phyloP scores from a whole-genome alignment of 257 asterid species.

The Solanum clarkiae region DNA sequence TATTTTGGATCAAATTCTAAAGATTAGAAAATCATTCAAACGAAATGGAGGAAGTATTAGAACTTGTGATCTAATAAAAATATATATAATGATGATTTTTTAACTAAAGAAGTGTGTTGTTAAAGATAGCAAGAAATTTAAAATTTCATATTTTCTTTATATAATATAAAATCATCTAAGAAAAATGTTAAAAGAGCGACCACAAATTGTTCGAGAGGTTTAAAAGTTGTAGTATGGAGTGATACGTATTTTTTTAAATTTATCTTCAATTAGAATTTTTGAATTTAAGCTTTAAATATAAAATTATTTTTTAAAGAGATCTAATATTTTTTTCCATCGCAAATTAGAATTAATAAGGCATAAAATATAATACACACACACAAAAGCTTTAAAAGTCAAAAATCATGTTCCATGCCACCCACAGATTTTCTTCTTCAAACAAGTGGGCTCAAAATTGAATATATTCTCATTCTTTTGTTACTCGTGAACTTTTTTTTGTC shows the following conservation, averaged over 20 bases:
- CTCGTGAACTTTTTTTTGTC: not conserved
- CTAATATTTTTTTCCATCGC: not conserved
- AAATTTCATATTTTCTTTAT: too few species aligned
- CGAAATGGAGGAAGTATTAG: not conserved
- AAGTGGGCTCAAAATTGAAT: not conserved
- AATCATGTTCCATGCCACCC: not conserved
- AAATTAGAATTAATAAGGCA: not conserved
- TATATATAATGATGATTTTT: too few species aligned
- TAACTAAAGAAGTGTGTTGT: too few species aligned
- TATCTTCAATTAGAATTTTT: accelerated
- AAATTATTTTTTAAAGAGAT: accelerated
- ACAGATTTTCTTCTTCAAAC: not conserved
- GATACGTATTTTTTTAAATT: not conserved
- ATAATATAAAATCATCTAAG: too few species aligned
- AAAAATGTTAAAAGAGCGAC: too few species aligned
- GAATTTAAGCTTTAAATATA: not conserved
- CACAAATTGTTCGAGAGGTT: too few species aligned
- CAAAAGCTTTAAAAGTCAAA: not conserved
- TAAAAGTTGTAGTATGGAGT: not conserved
- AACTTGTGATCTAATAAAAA: not conserved
- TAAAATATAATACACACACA: not conserved
- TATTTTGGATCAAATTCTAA: not conserved
- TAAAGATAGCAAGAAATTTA: too few species aligned
- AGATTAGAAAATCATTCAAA: not conserved
- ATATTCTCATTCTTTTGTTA: not conserved